phyloP scores from a whole-genome alignment of 208 protist genomes.

The Acanthamoeba polyphaga region DNA sequence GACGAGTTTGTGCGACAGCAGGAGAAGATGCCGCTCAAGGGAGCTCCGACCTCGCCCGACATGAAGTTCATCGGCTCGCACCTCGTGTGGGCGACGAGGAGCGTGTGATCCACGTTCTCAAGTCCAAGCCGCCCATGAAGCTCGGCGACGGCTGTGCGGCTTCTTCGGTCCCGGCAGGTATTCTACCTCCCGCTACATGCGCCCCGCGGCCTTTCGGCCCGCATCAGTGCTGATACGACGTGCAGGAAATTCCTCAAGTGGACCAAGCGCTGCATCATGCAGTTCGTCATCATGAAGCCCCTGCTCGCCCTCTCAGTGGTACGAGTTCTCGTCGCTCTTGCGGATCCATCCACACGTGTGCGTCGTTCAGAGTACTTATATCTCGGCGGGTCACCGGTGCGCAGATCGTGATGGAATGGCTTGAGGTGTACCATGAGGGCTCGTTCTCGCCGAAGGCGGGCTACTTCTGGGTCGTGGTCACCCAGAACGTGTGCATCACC shows the following conservation, averaged over 20 bases:
- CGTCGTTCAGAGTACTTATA: background rate
- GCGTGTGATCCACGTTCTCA: conserved; percentile 89
- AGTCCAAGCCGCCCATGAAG: conserved; percentile 79
- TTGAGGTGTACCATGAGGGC: conserved; percentile 93
- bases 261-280: conserved; percentile 93
- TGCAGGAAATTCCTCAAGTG: conserved; percentile 89
- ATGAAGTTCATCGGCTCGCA: conserved; percentile 8
- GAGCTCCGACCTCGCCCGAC: background rate
- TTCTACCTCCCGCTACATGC: conserved; percentile 83
- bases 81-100: conserved; percentile 82
- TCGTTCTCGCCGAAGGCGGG: background rate
- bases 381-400: conserved; percentile 83
- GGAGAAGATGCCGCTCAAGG: conserved; percentile 50
- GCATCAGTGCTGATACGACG: background rate
- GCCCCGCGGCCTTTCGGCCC: background rate
- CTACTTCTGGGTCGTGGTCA: conserved; percentile 35
- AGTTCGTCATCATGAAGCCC: conserved; percentile 92
- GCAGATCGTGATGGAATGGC: conserved; percentile 84
- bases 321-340: background rate
- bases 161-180: conserved; percentile 16
- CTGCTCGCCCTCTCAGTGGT: conserved; percentile 30
- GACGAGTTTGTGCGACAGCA: background rate
- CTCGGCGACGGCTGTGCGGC: conserved; percentile 42
- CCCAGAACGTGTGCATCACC: conserved; percentile 62
- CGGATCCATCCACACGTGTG: background rate